These are phyloP conservation scores for Pseudopediastrum boryanum DNA, from an alignment of 139 green algal species.

Conservation along the genomic window DNA sequence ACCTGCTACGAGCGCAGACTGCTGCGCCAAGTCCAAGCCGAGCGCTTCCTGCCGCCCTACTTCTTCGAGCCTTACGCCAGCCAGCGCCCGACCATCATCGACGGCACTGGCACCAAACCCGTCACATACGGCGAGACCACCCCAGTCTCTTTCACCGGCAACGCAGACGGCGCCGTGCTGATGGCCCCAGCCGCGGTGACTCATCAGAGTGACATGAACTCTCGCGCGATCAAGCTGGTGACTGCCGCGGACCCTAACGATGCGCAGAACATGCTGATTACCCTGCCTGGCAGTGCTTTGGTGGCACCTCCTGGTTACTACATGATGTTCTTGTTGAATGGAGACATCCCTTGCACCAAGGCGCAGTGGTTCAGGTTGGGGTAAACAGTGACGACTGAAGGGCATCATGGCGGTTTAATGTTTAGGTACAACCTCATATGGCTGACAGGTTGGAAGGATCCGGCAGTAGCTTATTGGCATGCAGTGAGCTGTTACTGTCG, in stretches of 20 bases:
- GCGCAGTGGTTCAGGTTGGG: no score
- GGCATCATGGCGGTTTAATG: neutral
- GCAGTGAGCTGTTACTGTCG: no score
- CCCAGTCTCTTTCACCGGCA: neutral
- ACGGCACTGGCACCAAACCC: neutral
- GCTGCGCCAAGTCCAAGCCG: neutral
- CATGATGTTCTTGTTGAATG: constrained; percentile 4
- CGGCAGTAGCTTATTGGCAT: no score
- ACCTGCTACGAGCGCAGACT: no score
- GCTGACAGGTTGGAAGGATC: neutral
- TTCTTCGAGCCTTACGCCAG: neutral
- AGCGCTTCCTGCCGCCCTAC: constrained; percentile 18
- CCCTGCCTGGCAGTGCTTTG: no score
- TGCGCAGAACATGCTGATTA: no score
- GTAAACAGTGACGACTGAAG: no score
- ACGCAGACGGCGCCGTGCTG: neutral
- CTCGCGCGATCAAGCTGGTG: neutral
- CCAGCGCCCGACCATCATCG: neutral
- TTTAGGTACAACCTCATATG: neutral
- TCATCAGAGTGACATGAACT: constrained; percentile 4
- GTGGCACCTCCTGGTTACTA: neutral
- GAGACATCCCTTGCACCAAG: neutral
- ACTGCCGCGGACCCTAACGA: neutral
- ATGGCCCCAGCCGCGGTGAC: neutral
- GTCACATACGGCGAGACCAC: neutral